These are phyloP conservation scores for Mycena belliarum DNA, from an alignment of 768 basidiomycete genomes.

Conservation along the genomic window DNA sequence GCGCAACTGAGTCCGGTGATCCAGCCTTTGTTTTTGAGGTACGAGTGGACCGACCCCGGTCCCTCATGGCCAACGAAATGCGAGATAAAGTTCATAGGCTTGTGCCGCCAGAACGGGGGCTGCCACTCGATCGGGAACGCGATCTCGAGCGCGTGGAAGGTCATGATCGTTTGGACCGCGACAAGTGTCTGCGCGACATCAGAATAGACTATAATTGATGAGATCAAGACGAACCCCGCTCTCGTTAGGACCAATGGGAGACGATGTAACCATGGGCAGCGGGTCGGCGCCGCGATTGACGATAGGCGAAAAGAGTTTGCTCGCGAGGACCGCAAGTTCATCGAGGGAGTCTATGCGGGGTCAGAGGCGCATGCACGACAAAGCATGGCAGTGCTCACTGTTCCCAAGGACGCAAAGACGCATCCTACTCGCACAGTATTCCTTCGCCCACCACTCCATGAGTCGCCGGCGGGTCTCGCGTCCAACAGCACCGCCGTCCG, in stretches of 20 bases:
- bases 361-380: not conserved
- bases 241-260: constrained; percentile 73
- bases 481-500: constrained; percentile 76
- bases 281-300: constrained; percentile 60
- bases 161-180: constrained; percentile 86
- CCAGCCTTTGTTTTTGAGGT: constrained; percentile 90
- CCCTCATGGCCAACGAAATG: constrained; percentile 94
- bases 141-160: constrained; percentile 80
- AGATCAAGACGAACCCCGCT: constrained; percentile 56
- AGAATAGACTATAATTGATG: no score
- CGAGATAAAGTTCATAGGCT: constrained; percentile 74
- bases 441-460: constrained; percentile 81
- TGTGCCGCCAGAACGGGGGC: constrained; percentile 70
- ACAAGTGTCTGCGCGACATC: constrained; percentile 85
- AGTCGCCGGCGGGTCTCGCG: constrained; percentile 77
- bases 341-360: constrained; percentile 66
- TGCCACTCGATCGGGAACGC: constrained; percentile 79
- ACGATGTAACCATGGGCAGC: constrained; percentile 66
- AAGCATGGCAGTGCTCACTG: constrained; percentile 57
- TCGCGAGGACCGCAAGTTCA: constrained; percentile 62
- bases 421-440: constrained; percentile 86
- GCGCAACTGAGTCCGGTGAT: constrained; percentile 73
- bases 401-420: constrained; percentile 76
- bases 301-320: constrained; percentile 71
- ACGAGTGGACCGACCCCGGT: constrained; percentile 86